phyloP scores from a whole-genome alignment of 2,329 filamentous ascomycete genomes.

The Talaromyces verruculosus region DNA sequence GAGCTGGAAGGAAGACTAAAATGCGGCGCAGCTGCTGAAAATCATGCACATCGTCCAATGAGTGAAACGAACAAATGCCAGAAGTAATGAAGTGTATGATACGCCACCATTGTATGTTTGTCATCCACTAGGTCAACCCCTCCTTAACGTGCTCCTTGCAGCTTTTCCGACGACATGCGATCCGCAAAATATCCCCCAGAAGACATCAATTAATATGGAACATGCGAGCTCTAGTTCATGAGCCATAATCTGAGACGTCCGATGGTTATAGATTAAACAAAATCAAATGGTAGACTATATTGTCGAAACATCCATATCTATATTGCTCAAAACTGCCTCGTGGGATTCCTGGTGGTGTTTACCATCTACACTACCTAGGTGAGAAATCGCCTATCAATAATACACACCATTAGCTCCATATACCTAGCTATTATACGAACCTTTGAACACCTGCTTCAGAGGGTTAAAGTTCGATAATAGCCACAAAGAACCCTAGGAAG shows the following conservation, averaged over 20 bases:
- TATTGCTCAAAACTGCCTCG: background rate
- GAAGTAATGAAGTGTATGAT: background rate
- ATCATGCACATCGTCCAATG: background rate
- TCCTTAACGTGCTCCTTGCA: background rate
- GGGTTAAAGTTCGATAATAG: background rate
- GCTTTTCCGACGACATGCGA: background rate
- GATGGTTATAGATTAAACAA: background rate
- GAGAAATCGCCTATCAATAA: background rate
- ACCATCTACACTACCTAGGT: background rate
- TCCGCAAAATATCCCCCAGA: background rate
- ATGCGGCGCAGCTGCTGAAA: constrained; percentile 3
- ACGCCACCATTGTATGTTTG: background rate
- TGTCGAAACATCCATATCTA: background rate
- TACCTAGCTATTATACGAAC: background rate
- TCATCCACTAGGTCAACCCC: background rate
- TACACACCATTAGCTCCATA: background rate
- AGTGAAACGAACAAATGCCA: background rate
- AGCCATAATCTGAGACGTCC: background rate
- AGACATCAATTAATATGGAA: background rate
- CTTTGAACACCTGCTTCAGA: background rate
- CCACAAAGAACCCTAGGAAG: background rate
- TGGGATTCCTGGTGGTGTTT: background rate
- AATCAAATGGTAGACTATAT: background rate
- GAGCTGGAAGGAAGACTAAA: background rate
- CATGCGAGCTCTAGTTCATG: background rate